These are phyloP conservation scores for Lepidium africanum DNA, from an alignment of 345 rosid species.

Conservation along the genomic window DNA sequence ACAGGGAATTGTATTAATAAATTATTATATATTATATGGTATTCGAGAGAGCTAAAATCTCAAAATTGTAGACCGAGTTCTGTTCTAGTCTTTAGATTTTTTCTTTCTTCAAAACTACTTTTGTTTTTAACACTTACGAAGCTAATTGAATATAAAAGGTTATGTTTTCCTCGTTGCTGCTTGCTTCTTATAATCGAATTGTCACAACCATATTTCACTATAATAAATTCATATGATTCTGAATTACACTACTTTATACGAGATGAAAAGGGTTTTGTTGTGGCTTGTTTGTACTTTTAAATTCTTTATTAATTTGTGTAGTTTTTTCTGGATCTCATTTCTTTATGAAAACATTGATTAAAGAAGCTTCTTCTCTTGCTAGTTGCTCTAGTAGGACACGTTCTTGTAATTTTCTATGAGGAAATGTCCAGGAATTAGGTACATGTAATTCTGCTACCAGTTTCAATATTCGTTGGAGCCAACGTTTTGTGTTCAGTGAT, in stretches of 20 bases:
- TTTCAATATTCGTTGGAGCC: not conserved
- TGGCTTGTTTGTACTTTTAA: not conserved
- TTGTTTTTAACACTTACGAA: not conserved
- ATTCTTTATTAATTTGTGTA: not conserved
- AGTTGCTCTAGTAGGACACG: not conserved
- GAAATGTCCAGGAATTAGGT: not conserved
- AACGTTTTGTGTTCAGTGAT: not conserved
- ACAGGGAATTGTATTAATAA: slow-evolving; percentile 13
- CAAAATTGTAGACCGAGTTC: not conserved
- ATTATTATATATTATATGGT: not conserved
- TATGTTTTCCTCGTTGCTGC: not conserved
- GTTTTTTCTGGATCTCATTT: not conserved
- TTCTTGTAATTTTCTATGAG: not conserved
- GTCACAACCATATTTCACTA: too few relatives aligned
- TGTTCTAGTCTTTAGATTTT: slow-evolving; percentile 1
- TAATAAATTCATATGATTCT: not conserved
- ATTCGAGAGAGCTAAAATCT: not conserved
- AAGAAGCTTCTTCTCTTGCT: not conserved
- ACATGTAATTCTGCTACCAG: not conserved
- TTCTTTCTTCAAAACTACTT: not conserved
- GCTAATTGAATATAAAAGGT: too few relatives aligned
- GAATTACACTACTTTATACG: not conserved
- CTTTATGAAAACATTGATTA: not conserved
- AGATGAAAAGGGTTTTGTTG: not conserved
- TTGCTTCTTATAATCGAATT: not conserved